Evolutionary conservation across 2,329 filamentous ascomycete species (phyloP).

Genomic region (Stylonectria norvegica): DNA sequence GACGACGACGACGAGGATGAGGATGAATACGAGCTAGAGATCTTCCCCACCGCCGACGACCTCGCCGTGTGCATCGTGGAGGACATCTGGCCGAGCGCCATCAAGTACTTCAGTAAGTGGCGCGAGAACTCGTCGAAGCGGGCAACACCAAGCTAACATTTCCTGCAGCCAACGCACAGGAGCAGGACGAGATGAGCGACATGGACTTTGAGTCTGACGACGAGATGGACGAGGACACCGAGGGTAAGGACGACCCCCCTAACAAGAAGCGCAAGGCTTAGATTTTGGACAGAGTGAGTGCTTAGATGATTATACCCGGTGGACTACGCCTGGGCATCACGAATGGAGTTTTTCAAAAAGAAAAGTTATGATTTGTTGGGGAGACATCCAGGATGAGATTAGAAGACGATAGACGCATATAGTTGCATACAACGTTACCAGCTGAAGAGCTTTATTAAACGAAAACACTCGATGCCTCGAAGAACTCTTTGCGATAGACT

Average conservation of each 20-base stretch:
- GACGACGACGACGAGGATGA: constrained; percentile 57
- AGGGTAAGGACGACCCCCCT: constrained; percentile 46
- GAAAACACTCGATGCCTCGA: too few relatives aligned
- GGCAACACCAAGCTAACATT: constrained; percentile 33
- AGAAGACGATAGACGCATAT: too few relatives aligned
- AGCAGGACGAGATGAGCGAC: constrained; percentile 64
- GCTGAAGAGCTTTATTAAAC: too few relatives aligned
- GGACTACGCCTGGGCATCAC: too few relatives aligned
- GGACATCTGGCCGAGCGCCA: constrained; percentile 82
- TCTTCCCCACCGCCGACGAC: constrained; percentile 84
- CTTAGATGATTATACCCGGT: too few relatives aligned
- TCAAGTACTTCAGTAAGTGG: constrained; percentile 84
- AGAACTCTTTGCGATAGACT: too few relatives aligned
- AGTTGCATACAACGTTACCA: too few relatives aligned
- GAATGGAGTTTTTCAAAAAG: too few relatives aligned
- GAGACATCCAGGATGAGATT: too few relatives aligned
- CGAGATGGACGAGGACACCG: constrained; percentile 49
- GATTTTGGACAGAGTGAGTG: too few relatives aligned
- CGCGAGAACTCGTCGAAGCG: neutral
- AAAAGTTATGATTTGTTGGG: too few relatives aligned
- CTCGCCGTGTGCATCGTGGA: constrained; percentile 77
- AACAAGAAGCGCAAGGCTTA: constrained; percentile 44
- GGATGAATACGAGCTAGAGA: constrained; percentile 69
- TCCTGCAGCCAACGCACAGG: constrained; percentile 51
- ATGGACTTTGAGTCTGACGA: constrained; percentile 64